Base-by-base conservation (phyloP, 176 grass and related monocot genomes). In the Hyparrhenia diplandra region DNA sequence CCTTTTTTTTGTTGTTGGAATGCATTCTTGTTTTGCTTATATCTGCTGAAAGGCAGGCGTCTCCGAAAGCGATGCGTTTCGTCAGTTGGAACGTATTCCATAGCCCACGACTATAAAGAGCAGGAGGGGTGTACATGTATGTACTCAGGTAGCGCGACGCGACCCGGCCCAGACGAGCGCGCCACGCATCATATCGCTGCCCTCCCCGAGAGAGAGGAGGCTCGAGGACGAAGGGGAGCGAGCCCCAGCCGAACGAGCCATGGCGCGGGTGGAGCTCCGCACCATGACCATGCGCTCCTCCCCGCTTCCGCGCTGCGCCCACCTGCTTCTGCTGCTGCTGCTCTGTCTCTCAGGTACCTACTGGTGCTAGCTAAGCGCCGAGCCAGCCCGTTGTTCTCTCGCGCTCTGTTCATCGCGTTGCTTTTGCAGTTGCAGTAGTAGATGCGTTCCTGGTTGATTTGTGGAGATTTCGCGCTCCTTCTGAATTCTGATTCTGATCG, bases 281-380 rank as follows among this genome's bases (percentile, higher is more conserved):
- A 18, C 6, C 51, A 17, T 69, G 24, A 18, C 69, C 71, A 10
- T 36, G 40, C 29, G 23, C 25, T 24, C 36, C 21, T 57, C 42
- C 29, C 76, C 42, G 42, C 42, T 82, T 21, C 80, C 41, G 70
- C 34, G 86, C 74, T 80, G 57, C 76, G 40, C 80, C 82, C 61
- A 47, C 13, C 14, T 31, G 0, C 69, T 64, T 12, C 62, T 69
- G 25, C 82, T 25, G n/a, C 27, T 67, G 51, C 82, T 84, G 54
- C 86, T 89, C 39, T n/a, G n/a, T n/a, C 29, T 91, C 45, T 80
- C 75, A 86, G 93, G 90, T 92, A 25, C 57, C 13, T 3, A 25
- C 39, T n/a, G 5, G 4, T n/a, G 42, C 42, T 46, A 46, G 23
- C 28, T 51, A n/a, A 46, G 1, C 32, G 11, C 0, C 21, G 8